These are phyloP conservation scores for Pythium dissimile DNA, from an alignment of 352 stramenopile species.

Conservation along the genomic window DNA sequence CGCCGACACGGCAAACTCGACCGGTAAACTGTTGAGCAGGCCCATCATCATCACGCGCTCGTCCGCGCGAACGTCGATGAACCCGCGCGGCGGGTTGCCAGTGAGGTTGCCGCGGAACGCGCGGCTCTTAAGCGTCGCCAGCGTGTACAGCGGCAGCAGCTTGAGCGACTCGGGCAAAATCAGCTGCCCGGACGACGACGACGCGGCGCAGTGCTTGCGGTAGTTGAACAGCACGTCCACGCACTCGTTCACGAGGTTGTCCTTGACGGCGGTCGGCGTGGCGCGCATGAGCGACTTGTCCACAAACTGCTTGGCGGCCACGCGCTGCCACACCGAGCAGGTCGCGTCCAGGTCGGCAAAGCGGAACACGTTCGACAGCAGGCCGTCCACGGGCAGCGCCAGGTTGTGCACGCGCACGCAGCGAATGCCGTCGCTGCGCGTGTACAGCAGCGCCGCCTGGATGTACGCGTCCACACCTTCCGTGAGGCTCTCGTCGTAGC, in stretches of 20 bases:
- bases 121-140: slow-evolving; percentile 84
- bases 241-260: slow-evolving; percentile 81
- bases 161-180: slow-evolving; percentile 92
- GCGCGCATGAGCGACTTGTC: slow-evolving; percentile 79
- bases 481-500: slow-evolving; percentile 81
- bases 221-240: slow-evolving; percentile 90
- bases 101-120: slow-evolving; percentile 83
- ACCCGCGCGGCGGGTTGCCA: slow-evolving; percentile 70
- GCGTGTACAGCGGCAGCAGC: slow-evolving; percentile 86
- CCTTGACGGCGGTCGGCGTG: slow-evolving; percentile 70
- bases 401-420: slow-evolving; percentile 92
- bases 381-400: slow-evolving; percentile 64
- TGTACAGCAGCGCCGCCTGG: slow-evolving; percentile 89
- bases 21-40: slow-evolving; percentile 68
- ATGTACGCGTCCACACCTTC: slow-evolving; percentile 79
- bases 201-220: slow-evolving; percentile 89
- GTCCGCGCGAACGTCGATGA: slow-evolving; percentile 84
- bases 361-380: slow-evolving; percentile 87
- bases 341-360: slow-evolving; percentile 87
- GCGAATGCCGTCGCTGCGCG: slow-evolving; percentile 73
- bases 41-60: slow-evolving; percentile 88
- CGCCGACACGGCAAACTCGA: slow-evolving; percentile 81
- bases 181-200: slow-evolving; percentile 87
- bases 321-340: slow-evolving; percentile 82
- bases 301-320: slow-evolving; percentile 72